Percentiles rank a stretch among this genome's conserved stretches.
These are phyloP conservation scores for Cydonia oblonga DNA, from an alignment of 331 rosid species.

Conservation along the genomic window DNA sequence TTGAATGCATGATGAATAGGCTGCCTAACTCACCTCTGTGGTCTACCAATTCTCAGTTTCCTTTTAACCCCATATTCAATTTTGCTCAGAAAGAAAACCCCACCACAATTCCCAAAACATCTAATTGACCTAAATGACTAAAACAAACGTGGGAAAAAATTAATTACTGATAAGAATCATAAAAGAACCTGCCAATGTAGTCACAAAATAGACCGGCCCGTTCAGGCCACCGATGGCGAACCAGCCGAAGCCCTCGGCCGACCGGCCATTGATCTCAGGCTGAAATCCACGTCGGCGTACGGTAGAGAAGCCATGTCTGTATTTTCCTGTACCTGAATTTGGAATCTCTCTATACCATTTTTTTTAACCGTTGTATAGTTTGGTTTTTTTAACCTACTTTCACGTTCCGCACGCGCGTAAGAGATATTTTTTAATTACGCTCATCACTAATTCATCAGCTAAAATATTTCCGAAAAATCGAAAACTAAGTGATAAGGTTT, in stretches of 20 bases:
- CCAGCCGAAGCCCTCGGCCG: slow-evolving; percentile 57
- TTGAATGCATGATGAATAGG: too few species aligned
- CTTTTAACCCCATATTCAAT: background rate
- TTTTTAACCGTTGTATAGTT: too few species aligned
- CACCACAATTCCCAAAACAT: background rate
- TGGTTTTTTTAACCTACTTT: too few species aligned
- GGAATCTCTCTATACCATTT: too few species aligned
- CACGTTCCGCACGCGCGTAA: too few species aligned
- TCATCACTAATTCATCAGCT: too few species aligned
- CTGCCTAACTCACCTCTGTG: too few species aligned
- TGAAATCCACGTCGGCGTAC: slow-evolving; percentile 43
- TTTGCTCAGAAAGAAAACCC: background rate
- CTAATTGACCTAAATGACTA: background rate
- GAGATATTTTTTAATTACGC: too few species aligned
- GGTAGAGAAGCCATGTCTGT: slow-evolving; percentile 34
- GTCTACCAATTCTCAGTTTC: background rate
- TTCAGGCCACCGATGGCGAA: slow-evolving; percentile 44
- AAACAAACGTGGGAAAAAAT: background rate
- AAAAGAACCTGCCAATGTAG: slow-evolving; percentile 38
- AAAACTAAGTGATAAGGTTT: too few species aligned
- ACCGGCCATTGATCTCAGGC: slow-evolving; percentile 37
- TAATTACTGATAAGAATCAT: background rate
- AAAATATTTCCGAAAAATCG: too few species aligned
- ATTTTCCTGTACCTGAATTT: background rate
- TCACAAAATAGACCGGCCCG: slow-evolving; percentile 41